Evolutionary conservation across 805 yeast species (phyloP).

Genomic region (Schizosaccharomyces octosporus): DNA sequence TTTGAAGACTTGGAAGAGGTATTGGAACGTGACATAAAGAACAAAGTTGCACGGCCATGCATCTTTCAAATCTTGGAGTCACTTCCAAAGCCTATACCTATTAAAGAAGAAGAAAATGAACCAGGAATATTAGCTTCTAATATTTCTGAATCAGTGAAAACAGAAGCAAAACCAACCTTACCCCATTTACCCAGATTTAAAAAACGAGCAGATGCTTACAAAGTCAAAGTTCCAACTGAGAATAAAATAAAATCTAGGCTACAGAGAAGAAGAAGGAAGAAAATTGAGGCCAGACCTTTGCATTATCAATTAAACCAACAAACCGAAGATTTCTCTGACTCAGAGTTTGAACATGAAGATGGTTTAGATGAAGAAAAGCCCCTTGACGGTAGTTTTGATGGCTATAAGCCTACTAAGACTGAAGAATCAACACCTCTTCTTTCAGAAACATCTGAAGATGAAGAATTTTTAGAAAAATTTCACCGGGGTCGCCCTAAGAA

Average conservation of each 20-base stretch:
- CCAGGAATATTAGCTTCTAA: neutral
- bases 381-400: neutral
- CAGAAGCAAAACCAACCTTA: neutral
- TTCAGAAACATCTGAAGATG: neutral
- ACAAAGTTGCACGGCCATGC: constrained; percentile 41
- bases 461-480: neutral
- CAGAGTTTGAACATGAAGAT: neutral
- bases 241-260: neutral
- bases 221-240: neutral
- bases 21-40: constrained; percentile 46
- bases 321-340: neutral
- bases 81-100: neutral
- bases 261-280: neutral
- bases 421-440: neutral
- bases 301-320: neutral
- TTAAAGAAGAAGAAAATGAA: neutral
- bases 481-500: neutral
- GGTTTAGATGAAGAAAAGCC: neutral
- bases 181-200: neutral
- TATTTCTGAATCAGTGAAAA: neutral
- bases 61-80: constrained; percentile 25
- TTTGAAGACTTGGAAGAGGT: constrained; percentile 39
- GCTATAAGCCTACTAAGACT: neutral
- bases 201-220: neutral
- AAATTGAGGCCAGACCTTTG: neutral